Evolutionary conservation across 2,329 filamentous ascomycete species (phyloP).

Genomic region (Trichoderma citrinoviride): DNA sequence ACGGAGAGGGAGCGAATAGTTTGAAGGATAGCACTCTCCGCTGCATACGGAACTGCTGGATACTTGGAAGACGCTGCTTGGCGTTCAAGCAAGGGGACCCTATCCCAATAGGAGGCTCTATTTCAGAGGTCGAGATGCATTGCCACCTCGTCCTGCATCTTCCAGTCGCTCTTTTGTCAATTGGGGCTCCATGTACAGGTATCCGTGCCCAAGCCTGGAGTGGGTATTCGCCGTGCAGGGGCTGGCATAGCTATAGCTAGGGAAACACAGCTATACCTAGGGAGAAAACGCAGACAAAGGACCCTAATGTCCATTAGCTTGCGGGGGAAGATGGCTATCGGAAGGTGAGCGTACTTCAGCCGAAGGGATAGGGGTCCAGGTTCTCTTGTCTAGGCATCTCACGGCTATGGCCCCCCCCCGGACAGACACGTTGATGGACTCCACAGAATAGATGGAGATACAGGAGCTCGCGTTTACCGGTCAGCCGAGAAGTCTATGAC

Average conservation of each 20-base stretch:
- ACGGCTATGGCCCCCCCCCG: neutral
- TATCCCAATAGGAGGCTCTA: neutral
- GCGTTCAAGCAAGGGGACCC: neutral
- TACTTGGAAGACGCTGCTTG: neutral
- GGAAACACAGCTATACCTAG: neutral
- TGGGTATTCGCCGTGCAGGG: neutral
- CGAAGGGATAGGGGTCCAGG: neutral
- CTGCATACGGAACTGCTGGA: neutral
- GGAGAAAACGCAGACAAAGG: too few species aligned
- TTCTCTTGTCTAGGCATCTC: neutral
- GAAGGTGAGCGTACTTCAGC: neutral
- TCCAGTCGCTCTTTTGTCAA: neutral
- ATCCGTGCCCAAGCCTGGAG: conserved; percentile 1
- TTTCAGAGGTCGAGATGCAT: neutral
- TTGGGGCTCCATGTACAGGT: neutral
- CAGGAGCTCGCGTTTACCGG: neutral
- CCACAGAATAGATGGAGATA: neutral
- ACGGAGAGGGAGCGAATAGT: neutral
- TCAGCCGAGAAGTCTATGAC: neutral
- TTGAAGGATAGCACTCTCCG: neutral
- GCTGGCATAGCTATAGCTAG: neutral
- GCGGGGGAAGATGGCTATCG: neutral
- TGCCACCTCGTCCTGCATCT: conserved; percentile 13
- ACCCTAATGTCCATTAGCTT: neutral
- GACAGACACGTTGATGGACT: conserved; percentile 7